These are phyloP conservation scores for Pythium diclinum DNA, from an alignment of 352 stramenopile species.

Conservation along the genomic window DNA sequence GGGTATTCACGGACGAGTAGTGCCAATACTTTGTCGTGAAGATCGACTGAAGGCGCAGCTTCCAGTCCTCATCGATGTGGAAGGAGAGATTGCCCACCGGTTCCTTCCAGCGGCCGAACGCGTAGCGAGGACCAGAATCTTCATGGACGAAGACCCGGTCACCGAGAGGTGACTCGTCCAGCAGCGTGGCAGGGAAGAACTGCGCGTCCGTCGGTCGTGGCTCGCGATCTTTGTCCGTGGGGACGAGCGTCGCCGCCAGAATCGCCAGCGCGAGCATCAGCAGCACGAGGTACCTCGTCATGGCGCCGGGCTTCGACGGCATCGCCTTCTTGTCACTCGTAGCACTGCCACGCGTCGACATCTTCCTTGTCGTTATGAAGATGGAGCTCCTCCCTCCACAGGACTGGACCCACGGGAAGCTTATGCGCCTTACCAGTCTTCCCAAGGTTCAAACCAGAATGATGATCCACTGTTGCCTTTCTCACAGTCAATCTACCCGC, in stretches of 20 bases:
- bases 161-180: slow-evolving; percentile 15
- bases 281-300: slow-evolving; percentile 2
- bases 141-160: slow-evolving; percentile 20
- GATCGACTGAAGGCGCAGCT: slow-evolving; percentile 6
- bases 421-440: neutral
- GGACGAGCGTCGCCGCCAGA: slow-evolving; percentile 27
- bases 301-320: neutral
- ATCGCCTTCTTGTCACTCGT: slow-evolving; percentile 1
- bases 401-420: neutral
- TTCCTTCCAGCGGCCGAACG: slow-evolving; percentile 36
- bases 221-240: slow-evolving; percentile 27
- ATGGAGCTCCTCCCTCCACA: neutral
- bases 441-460: slow-evolving; percentile 1
- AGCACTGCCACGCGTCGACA: neutral
- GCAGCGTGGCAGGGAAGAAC: slow-evolving; percentile 30
- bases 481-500: neutral
- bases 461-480: neutral
- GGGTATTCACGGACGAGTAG: slow-evolving; percentile 41
- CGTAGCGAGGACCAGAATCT: slow-evolving; percentile 16
- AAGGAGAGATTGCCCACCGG: slow-evolving; percentile 27
- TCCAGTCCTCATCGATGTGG: slow-evolving; percentile 29
- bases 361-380: neutral
- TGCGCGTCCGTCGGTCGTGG: slow-evolving; percentile 22
- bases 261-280: slow-evolving; percentile 24
- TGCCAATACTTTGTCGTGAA: slow-evolving; percentile 45